These are phyloP conservation scores for Agaricus blazei DNA, from an alignment of 768 basidiomycete species.

Conservation along the genomic window DNA sequence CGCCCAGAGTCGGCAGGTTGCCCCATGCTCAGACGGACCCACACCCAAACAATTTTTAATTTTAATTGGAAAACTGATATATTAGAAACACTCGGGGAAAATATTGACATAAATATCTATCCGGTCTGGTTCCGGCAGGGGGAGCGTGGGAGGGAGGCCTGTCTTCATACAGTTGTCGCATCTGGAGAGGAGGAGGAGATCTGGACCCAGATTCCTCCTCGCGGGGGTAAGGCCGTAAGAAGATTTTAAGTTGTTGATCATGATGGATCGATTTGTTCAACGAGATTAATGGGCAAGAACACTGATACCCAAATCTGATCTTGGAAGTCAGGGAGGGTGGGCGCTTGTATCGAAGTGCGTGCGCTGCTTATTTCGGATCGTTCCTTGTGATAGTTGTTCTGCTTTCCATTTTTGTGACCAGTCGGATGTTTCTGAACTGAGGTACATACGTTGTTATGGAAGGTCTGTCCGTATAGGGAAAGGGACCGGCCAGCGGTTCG, in stretches of 20 bases:
- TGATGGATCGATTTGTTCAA: background rate
- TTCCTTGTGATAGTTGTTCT: background rate
- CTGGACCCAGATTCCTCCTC: background rate
- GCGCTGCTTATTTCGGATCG: conserved; percentile 2
- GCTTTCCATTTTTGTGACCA: conserved; percentile 3
- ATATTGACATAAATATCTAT: too few relatives aligned
- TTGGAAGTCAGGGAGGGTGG: background rate
- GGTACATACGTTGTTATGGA: background rate
- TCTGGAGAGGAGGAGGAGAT: background rate
- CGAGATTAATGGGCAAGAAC: too few relatives aligned
- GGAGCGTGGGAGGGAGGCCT: too few relatives aligned
- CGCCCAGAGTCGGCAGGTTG: too few relatives aligned
- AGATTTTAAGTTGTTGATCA: conserved; percentile 7
- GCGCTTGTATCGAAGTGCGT: background rate
- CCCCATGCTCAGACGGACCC: too few relatives aligned
- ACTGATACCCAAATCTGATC: conserved; percentile 8
- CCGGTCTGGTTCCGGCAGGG: too few relatives aligned
- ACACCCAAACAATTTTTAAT: too few relatives aligned
- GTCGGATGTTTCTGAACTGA: conserved; percentile 4
- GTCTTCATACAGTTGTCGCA: background rate
- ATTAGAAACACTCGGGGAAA: too few relatives aligned
- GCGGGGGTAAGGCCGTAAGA: background rate
- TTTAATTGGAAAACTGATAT: too few relatives aligned
- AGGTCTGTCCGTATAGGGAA: background rate
- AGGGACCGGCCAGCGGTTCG: background rate